phyloP scores from a whole-genome alignment of 2,329 filamentous ascomycete species.

The Alternaria longipes region DNA sequence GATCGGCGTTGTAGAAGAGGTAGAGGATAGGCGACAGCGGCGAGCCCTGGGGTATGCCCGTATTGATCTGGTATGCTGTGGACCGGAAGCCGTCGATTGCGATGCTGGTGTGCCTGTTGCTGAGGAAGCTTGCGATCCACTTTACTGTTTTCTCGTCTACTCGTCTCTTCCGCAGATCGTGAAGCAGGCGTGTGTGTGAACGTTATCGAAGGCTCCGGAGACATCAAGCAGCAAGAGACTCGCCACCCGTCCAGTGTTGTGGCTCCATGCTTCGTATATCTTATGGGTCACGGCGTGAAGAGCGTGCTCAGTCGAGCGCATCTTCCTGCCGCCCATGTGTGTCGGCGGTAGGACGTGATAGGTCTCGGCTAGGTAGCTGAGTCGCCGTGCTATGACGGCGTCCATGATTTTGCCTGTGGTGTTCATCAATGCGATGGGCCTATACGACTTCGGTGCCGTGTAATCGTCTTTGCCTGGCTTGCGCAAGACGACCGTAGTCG shows the following conservation, averaged over 20 bases:
- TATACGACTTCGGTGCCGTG: conserved; percentile 34
- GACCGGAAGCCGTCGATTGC: conserved; percentile 24
- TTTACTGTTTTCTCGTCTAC: conserved; percentile 25
- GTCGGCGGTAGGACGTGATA: conserved; percentile 31
- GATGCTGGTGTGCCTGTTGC: conserved; percentile 25
- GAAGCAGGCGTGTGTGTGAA: conserved; percentile 34
- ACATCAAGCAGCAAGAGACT: conserved; percentile 46
- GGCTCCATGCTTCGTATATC: conserved; percentile 35
- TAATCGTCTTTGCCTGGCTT: conserved; percentile 44
- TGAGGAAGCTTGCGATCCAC: conserved; percentile 31
- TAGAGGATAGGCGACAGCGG: conserved; percentile 45
- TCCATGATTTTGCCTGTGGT: conserved; percentile 44
- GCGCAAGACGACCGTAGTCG: conserved; percentile 14
- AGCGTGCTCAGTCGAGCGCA: conserved; percentile 35
- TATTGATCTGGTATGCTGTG: conserved; percentile 21
- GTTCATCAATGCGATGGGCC: conserved; percentile 38
- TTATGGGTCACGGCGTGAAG: conserved; percentile 37
- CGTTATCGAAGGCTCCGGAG: conserved; percentile 42
- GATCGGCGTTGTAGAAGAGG: conserved; percentile 46
- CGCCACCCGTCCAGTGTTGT: conserved; percentile 25
- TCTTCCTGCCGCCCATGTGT: conserved; percentile 36
- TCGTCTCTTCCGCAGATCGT: conserved; percentile 29
- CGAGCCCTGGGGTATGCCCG: conserved; percentile 43
- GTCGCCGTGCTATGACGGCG: conserved; percentile 28
- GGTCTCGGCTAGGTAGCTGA: conserved; percentile 24